phyloP scores from a whole-genome alignment of 768 basidiomycete species.

The Gymnopilus junonius region DNA sequence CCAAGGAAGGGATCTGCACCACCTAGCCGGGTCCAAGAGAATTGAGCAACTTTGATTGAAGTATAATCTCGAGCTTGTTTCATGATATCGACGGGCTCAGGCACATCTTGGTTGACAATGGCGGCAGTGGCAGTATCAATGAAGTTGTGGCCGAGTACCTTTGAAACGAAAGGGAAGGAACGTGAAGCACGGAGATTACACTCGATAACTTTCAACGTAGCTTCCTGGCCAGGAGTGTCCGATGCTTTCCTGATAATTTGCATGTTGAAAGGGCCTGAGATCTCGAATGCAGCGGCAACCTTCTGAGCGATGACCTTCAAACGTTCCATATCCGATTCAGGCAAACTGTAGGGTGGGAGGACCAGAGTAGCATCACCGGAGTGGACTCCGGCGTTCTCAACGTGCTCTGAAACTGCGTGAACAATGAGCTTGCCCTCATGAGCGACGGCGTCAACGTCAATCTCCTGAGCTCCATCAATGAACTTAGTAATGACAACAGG shows the following conservation, averaged over 20 bases:
- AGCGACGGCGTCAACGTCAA: slow-evolving; percentile 97
- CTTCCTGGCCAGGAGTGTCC: slow-evolving; percentile 50
- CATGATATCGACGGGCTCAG: slow-evolving; percentile 93
- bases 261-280: slow-evolving; percentile 99
- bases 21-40: slow-evolving; percentile 95
- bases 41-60: slow-evolving; percentile 97
- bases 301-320: slow-evolving; percentile 94
- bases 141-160: slow-evolving; percentile 97
- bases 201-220: slow-evolving; percentile 95
- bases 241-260: slow-evolving; percentile 90
- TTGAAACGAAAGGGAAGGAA: slow-evolving; percentile 99
- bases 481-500: slow-evolving; percentile 99
- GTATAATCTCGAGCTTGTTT: slow-evolving; percentile 86
- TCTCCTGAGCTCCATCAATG: slow-evolving; percentile 97
- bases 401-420: slow-evolving; percentile 97
- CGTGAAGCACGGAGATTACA: slow-evolving; percentile 98
- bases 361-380: slow-evolving; percentile 98
- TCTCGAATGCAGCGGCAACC: slow-evolving; percentile 93
- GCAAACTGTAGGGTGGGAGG: slow-evolving; percentile 89
- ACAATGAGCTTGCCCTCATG: slow-evolving; percentile 90
- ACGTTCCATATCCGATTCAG: slow-evolving; percentile 76
- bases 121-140: slow-evolving; percentile 92
- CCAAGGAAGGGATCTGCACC: slow-evolving; percentile 98
- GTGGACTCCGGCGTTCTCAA: slow-evolving; percentile 98
- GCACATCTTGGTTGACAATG: slow-evolving; percentile 84